Percentiles rank a stretch among this genome's conserved stretches.
Evolutionary conservation across 1,139 yeast species (phyloP).

Genomic region (Groenewaldozyma auringiensis): DNA sequence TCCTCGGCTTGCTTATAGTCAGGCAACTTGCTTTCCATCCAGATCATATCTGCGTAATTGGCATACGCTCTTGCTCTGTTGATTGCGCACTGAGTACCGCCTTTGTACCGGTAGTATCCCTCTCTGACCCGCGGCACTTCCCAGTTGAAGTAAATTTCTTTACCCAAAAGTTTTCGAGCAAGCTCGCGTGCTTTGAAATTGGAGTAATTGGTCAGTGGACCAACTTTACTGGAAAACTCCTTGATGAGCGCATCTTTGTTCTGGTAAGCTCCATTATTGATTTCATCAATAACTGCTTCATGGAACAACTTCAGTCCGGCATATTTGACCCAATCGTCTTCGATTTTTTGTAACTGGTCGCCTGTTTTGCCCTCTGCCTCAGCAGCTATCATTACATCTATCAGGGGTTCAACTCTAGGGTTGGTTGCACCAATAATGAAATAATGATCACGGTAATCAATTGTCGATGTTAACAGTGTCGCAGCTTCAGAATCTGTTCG

Average conservation of each 20-base stretch:
- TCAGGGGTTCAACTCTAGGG: slow-evolving; percentile 67
- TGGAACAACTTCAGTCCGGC: slow-evolving; percentile 87
- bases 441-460: slow-evolving; percentile 92
- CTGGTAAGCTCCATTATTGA: slow-evolving; percentile 50
- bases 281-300: slow-evolving; percentile 85
- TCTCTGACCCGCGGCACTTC: slow-evolving; percentile 93
- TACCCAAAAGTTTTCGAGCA: slow-evolving; percentile 71
- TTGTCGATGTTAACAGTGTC: slow-evolving; percentile 84
- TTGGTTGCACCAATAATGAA: slow-evolving; percentile 87
- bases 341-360: slow-evolving; percentile 60
- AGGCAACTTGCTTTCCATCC: slow-evolving; percentile 99
- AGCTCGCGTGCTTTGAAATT: slow-evolving; percentile 72
- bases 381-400: slow-evolving; percentile 74
- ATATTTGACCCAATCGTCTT: slow-evolving; percentile 71
- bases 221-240: slow-evolving; percentile 59
- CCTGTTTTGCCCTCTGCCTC: slow-evolving; percentile 70
- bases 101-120: slow-evolving; percentile 93
- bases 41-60: slow-evolving; percentile 90
- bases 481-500: slow-evolving; percentile 98
- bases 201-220: slow-evolving; percentile 69
- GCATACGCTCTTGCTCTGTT: slow-evolving; percentile 96
- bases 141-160: slow-evolving; percentile 90
- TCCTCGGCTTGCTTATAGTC: slow-evolving; percentile 91
- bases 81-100: slow-evolving; percentile 96
- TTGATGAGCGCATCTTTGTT: slow-evolving; percentile 62